Evolutionary conservation across 2,329 filamentous ascomycete genomes (phyloP), one percentile per base, ranked within the genome.

Genomic region (Colletotrichum sp.): DNA sequence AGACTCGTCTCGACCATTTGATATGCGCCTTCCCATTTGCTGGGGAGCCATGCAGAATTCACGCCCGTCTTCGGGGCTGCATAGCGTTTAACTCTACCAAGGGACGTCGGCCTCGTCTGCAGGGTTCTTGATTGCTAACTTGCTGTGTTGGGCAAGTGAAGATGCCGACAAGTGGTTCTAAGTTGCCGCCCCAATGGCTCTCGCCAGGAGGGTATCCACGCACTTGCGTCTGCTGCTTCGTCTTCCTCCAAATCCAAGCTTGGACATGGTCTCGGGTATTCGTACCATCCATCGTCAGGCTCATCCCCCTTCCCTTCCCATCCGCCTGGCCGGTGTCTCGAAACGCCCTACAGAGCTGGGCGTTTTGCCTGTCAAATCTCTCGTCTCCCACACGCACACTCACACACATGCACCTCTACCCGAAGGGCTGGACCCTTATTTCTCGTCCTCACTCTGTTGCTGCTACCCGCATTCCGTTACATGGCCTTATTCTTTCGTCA

Each of bases 401-500:
- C 52, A 73, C n/a, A 24, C 21, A 71, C 55, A 18, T 2, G 55
- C 61, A 63, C 26, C 24, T 21, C 14, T n/a, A 32, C 26, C 28
- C 18, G 18, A 32, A 61, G 30, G 63, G 63, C 52, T 36, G 48
- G 59, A 48, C 71, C 67, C 59, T 59, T 43, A 16, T 58, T 73
- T 55, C 5, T 34, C 10, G n/a, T n/a, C 24, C 32, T 24, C n/a
- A 52, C 43, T 55, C n/a, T 10, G 14, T 24, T 14, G 16, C 66
- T 55, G 30, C 28, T 48, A 62, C 30, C 28, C 16, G 61, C 38
- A 12, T 58, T 75, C 30, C 61, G 21, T 66, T 30, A 26, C 24
- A 56, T 68, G 69, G 52, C 9, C 62, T 72, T 66, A 38, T 63
- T 75, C 24, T 72, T 67, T 73, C 69, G 73, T 63, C 62, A 75